phyloP scores from a whole-genome alignment of 2,329 filamentous ascomycete genomes.

The Colletotrichum spinosum region DNA sequence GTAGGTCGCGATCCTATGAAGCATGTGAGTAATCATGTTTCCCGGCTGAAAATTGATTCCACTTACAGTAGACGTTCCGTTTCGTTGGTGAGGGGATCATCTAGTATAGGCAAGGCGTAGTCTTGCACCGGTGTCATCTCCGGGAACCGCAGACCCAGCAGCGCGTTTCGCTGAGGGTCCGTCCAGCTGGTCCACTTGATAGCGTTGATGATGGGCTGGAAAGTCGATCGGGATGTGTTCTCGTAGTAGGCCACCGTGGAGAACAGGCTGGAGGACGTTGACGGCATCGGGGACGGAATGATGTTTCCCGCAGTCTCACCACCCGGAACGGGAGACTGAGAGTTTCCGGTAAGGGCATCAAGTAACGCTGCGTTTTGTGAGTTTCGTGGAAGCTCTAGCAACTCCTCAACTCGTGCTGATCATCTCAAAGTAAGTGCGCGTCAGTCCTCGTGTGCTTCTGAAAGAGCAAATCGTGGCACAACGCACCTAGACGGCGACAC shows the following conservation, averaged over 20 bases:
- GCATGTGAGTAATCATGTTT: not conserved
- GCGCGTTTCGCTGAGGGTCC: not conserved
- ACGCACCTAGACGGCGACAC: not conserved
- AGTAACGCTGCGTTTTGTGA: no score
- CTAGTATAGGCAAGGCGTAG: not conserved
- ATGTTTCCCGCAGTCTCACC: not conserved
- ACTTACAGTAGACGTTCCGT: not conserved
- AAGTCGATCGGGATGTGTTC: not conserved
- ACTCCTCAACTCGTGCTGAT: not conserved
- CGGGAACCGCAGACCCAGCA: no score
- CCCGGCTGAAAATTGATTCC: not conserved
- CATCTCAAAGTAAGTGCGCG: not conserved
- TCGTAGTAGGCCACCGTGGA: not conserved
- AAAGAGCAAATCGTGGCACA: not conserved
- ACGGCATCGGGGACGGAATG: not conserved
- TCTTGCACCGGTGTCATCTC: no score
- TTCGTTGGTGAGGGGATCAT: not conserved
- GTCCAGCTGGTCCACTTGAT: not conserved
- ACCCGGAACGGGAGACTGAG: not conserved
- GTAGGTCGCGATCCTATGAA: not conserved
- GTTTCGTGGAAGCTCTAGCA: not conserved
- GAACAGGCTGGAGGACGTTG: not conserved
- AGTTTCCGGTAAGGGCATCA: not conserved
- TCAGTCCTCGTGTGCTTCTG: not conserved
- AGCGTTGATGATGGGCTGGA: not conserved